Evolutionary conservation across 2,329 filamentous ascomycete genomes (phyloP), one percentile per base, ranked within the genome.

Genomic region (Dryadomyces quercivorus): DNA sequence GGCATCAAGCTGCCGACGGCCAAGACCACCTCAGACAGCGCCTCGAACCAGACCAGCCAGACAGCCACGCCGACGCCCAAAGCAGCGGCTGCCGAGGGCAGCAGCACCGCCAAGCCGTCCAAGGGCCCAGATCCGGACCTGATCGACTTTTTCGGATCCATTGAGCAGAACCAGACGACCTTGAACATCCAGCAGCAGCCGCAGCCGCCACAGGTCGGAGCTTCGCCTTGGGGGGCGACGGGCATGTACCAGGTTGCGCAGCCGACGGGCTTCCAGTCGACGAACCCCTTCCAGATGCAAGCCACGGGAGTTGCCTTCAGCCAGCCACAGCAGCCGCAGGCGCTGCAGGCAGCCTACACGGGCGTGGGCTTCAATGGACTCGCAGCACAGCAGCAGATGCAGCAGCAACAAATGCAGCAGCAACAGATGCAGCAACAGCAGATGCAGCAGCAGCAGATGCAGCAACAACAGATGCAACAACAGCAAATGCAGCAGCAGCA

Each of bases 81-180:
- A 77, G 60, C 69, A 76, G 8, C 72, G 70, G 59, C 67, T 71
- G 12, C 15, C 34, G 10, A 31, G n/a, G 10, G n/a, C 49, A 16
- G 13, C 18, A 20, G 40, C 40, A 3, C 67, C 42, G 40, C 34
- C 36, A 40, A 40, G 8, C 26, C 26, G 36, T 40, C 36, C 36
- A 89, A 85, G 67, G 82, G 78, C 2, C 82, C 84, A 31, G 83
- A 80, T 61, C 82, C 84, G 31, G 87, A 94, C 72, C 75, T 94
- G 58, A 97, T 95, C 65, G 93, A 92, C 72, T 96, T 95, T 70
- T 95, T 95, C 67, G 92, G 85, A 64, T 91, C 89, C 6, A 95
- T 95, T 63, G 91, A 96, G 64, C 83, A 89, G 65, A 90, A 91
- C 59, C 89, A 93, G 66, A 87, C 87, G 52, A 75, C 84, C 1